Conservation (phyloP, 2,329 filamentous ascomycete genomes). For the Fusarium circinatum region DNA sequence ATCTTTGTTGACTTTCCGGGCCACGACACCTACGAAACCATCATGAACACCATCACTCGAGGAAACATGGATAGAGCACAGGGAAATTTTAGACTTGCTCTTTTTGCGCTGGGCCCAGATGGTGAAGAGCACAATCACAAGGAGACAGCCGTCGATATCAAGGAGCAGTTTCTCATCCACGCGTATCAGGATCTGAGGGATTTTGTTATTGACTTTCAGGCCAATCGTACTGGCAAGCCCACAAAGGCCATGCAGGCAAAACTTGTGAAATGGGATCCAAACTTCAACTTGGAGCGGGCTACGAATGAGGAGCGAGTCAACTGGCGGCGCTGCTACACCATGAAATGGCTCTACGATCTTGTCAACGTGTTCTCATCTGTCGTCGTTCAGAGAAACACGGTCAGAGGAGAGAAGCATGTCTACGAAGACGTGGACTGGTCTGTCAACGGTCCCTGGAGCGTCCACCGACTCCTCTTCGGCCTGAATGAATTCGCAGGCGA, state of each 20-base stretch:
- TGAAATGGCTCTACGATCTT: constrained; percentile 64
- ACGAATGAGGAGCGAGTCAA: constrained; percentile 52
- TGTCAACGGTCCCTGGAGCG: not conserved
- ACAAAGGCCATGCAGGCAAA: constrained; percentile 55
- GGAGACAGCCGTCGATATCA: constrained; percentile 48
- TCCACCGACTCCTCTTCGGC: constrained; percentile 53
- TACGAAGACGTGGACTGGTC: not conserved
- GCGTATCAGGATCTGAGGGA: constrained; percentile 55
- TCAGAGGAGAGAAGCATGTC: not conserved
- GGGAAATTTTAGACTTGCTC: not conserved
- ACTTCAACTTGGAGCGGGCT: constrained; percentile 50
- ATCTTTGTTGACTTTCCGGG: constrained; percentile 60
- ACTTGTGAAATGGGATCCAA: constrained; percentile 55
- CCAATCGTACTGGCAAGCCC: constrained; percentile 57
- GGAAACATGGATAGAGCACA: constrained; percentile 48
- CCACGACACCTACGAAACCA: constrained; percentile 55
- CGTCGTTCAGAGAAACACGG: not conserved
- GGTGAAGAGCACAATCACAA: not conserved
- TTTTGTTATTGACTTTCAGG: constrained; percentile 58
- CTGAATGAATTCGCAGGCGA: constrained; percentile 57
- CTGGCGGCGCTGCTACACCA: constrained; percentile 60
- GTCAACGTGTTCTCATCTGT: constrained; percentile 56
- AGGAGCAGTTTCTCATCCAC: constrained; percentile 57
- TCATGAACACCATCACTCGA: constrained; percentile 54
- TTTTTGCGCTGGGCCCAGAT: not conserved